Base-by-base conservation (phyloP, 108 stramenopile species). In the Schizochytrium sp. region DNA sequence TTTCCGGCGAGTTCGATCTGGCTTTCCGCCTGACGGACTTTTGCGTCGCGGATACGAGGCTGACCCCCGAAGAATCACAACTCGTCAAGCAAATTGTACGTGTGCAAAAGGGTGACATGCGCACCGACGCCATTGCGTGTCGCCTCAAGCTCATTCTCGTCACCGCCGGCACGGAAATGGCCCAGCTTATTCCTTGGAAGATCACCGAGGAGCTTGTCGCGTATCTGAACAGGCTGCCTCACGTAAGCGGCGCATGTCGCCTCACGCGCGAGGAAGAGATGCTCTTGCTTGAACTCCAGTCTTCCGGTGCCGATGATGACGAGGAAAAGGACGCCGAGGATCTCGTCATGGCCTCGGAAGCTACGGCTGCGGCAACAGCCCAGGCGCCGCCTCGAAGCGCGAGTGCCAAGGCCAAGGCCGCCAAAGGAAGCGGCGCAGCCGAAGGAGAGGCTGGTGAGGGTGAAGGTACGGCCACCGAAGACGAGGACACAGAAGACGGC, bases 251-350 rank as follows among this genome's bases (percentile, higher is more conserved):
- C 10, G 95, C 96, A 5, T 97, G 97, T 88, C 92, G 97, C 44
- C 93, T 97, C 58, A 96, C 96, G 34, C 95, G 95, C 0, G 95
- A 95, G 71, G 97, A 97, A 92, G 97, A 97, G 88, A 87, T 96
- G 91, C 94, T 96, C 48, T 92, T 97, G 53, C 90, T 97, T n/a
- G 76, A 83, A 34, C 51, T 83, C 43, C 76, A 83, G 18, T 83
- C 76, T 6, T 53, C 48, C 51, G 76, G 76, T 23, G 76, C 76
- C 19, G 76, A 83, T 4, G 76, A 83, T 83, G 76, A 83, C 14
- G 63, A 69, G 12, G 76, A 23, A 12, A 45, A 83, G 4, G 23
- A 83, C 23, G 48, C 45, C 10, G 76, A 83, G 18, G 76, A 83
- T 12, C 25, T 69, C 4, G 18, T 69, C 41, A 23, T 23, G 10